A percentile compares a stretch with the other conserved stretches of the same genome.
phyloP scores from a whole-genome alignment of 1,284 basidiomycete genomes.

The Pterulicium gracile region DNA sequence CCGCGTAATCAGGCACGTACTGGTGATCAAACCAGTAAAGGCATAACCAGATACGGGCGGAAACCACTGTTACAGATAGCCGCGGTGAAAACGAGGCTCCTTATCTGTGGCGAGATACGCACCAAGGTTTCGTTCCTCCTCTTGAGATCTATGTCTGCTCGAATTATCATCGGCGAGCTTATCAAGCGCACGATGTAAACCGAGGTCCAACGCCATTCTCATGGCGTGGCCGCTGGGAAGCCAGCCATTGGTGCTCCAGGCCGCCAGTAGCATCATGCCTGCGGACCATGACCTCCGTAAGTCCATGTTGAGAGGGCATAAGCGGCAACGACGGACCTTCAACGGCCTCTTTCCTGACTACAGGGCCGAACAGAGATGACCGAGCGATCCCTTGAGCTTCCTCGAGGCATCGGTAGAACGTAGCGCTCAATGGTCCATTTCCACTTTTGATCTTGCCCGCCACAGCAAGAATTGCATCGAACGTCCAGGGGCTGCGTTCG shows the following conservation, averaged over 20 bases:
- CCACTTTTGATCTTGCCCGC: conserved; percentile 87
- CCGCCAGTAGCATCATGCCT: conserved; percentile 86
- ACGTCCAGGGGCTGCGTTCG: conserved; percentile 89
- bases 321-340: conserved; percentile 42
- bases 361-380: conserved; percentile 84
- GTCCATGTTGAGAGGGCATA: conserved; percentile 7
- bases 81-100: conserved; percentile 7
- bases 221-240: conserved; percentile 87
- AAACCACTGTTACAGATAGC: conserved; percentile 51
- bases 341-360: conserved; percentile 89
- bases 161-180: conserved; percentile 67
- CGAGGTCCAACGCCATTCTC: conserved; percentile 90
- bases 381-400: conserved; percentile 92
- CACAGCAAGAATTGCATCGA: conserved; percentile 83
- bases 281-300: conserved; percentile 8
- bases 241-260: conserved; percentile 94
- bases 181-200: conserved; percentile 82
- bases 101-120: too few species aligned
- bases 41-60: conserved; percentile 88
- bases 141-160: conserved; percentile 59
- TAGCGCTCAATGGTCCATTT: conserved; percentile 71
- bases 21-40: conserved; percentile 91
- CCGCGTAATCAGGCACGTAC: conserved; percentile 29
- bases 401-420: conserved; percentile 85
- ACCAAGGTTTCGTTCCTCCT: conserved; percentile 84